Evolutionary conservation across 2,329 filamentous ascomycete genomes (phyloP).

Genomic region (Aspergillus sclerotialis): DNA sequence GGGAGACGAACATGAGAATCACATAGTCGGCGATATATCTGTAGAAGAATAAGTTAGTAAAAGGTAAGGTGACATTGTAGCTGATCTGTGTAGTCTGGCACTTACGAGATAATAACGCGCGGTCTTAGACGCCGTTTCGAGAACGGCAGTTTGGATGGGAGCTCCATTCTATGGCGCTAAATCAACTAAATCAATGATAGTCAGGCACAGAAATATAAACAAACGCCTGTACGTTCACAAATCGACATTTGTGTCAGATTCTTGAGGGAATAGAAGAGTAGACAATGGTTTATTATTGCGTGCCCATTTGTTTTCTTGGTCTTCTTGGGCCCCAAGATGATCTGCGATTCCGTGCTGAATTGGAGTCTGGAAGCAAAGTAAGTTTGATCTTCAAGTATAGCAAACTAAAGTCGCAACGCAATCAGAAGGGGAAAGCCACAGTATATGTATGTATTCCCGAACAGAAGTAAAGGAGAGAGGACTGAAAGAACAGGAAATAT

Average conservation of each 20-base stretch:
- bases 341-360: no score
- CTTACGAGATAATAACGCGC: conserved; percentile 48
- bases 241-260: no score
- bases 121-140: conserved; percentile 46
- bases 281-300: no score
- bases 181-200: background rate
- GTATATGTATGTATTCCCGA: conserved; percentile 1
- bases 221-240: no score
- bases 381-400: no score
- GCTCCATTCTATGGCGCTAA: no score
- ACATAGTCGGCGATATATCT: conserved; percentile 55
- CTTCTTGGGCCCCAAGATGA: no score
- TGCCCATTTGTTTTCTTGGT: no score
- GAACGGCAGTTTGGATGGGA: conserved; percentile 43
- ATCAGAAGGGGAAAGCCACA: conserved; percentile 3
- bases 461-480: background rate
- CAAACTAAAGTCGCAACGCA: no score
- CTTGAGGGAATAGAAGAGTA: no score
- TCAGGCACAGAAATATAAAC: background rate
- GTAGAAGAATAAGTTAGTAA: conserved; percentile 1
- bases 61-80: conserved; percentile 2
- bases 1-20: conserved; percentile 47
- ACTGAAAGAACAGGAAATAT: conserved; percentile 12
- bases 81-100: conserved; percentile 8
- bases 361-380: no score